phyloP scores from a whole-genome alignment of 495 filamentous ascomycete species.

The Melanomma pulvis-pyrius region DNA sequence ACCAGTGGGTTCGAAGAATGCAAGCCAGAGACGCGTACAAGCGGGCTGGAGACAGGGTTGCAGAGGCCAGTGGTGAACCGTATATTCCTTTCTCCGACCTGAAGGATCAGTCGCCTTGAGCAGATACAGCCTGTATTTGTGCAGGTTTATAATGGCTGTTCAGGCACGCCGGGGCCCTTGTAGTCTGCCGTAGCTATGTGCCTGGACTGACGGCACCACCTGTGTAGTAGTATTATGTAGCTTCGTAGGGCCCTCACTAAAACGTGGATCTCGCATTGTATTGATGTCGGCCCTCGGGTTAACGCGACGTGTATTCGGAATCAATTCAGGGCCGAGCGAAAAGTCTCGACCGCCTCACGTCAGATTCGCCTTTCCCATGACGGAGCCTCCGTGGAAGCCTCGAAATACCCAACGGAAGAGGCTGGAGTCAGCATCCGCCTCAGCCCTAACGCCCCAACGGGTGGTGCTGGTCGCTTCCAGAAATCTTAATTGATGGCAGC shows the following conservation, averaged over 20 bases:
- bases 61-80: slow-evolving; percentile 41
- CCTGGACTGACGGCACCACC: background rate
- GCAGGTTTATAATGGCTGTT: background rate
- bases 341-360: background rate
- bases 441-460: background rate
- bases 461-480: background rate
- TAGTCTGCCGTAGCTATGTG: background rate
- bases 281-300: background rate
- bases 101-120: background rate
- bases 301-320: background rate
- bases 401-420: background rate
- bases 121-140: background rate
- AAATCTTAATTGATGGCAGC: background rate
- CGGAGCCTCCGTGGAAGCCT: background rate
- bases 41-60: slow-evolving; percentile 49
- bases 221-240: background rate
- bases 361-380: background rate
- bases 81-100: slow-evolving; percentile 31
- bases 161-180: background rate
- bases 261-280: background rate
- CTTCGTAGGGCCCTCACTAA: background rate
- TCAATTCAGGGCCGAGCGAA: background rate
- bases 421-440: slow-evolving; percentile 10
- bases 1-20: slow-evolving; percentile 64
- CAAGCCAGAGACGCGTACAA: slow-evolving; percentile 65